Conservation (phyloP, 2,329 filamentous ascomycete species). For the Aspergillus neoniger region DNA sequence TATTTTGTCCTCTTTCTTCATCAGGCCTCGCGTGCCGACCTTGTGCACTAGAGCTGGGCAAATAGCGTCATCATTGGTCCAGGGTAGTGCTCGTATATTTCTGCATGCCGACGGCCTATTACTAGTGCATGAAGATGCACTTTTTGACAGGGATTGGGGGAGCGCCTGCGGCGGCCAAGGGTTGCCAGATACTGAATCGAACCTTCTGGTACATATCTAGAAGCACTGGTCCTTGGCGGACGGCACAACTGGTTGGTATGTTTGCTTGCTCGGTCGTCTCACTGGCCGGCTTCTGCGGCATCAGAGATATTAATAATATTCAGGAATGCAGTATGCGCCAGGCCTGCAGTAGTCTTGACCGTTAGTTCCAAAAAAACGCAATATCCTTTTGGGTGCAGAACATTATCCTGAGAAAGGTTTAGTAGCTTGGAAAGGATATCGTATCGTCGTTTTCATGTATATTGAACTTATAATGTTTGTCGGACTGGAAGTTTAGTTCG, state of each 20-base stretch:
- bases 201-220: constrained; percentile 34
- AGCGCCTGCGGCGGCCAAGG: constrained; percentile 2
- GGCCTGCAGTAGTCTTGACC: not conserved
- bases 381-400: not conserved
- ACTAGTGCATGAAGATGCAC: not conserved
- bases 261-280: not conserved
- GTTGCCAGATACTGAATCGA: constrained; percentile 19
- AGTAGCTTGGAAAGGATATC: not conserved
- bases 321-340: not conserved
- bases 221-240: constrained; percentile 22
- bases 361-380: not conserved
- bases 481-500: not conserved
- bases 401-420: not conserved
- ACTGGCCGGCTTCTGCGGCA: not conserved
- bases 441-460: not conserved
- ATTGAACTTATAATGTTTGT: too few relatives aligned
- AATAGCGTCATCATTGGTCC: not conserved
- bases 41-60: not conserved
- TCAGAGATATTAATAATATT: not conserved
- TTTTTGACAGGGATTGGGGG: not conserved
- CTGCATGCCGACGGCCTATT: constrained; percentile 2
- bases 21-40: not conserved
- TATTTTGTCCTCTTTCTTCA: not conserved
- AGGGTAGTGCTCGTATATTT: not conserved
- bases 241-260: not conserved